A percentile compares a stretch with the other conserved stretches of the same genome.
These are phyloP conservation scores for Boletus rubropictus DNA, from an alignment of 768 basidiomycete genomes.

Conservation along the genomic window DNA sequence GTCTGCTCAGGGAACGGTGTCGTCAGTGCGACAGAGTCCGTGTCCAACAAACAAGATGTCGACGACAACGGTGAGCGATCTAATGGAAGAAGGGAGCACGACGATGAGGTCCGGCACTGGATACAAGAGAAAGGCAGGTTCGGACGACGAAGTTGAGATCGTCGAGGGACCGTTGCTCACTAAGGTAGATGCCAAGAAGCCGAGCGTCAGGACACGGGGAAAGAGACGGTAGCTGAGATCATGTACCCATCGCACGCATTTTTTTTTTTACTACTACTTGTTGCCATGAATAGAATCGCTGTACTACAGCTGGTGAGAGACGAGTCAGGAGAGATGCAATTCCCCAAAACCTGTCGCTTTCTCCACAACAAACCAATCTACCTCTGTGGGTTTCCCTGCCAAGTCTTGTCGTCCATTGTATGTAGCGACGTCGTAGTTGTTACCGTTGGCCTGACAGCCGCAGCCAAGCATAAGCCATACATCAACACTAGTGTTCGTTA, in stretches of 20 bases:
- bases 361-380: too few species aligned
- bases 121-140: constrained; percentile 48
- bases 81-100: constrained; percentile 37
- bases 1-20: constrained; percentile 26
- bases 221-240: constrained; percentile 36
- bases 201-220: constrained; percentile 32
- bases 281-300: not conserved
- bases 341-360: too few species aligned
- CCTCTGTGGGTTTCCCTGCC: too few species aligned
- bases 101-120: not conserved
- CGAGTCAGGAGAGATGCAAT: too few species aligned
- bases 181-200: constrained; percentile 34
- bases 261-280: too few species aligned
- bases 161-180: constrained; percentile 41
- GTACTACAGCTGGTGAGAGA: not conserved
- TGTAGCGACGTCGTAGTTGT: too few species aligned
- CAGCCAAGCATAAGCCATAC: not conserved
- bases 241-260: too few species aligned
- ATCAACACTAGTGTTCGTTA: not conserved
- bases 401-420: too few species aligned
- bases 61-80: constrained; percentile 40
- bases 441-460: too few species aligned
- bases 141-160: constrained; percentile 54
- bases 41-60: constrained; percentile 37
- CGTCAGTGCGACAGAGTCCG: constrained; percentile 44